Base-by-base conservation (phyloP, 163 green algal species). In the Chlamydomonas reinhardtii region DNA sequence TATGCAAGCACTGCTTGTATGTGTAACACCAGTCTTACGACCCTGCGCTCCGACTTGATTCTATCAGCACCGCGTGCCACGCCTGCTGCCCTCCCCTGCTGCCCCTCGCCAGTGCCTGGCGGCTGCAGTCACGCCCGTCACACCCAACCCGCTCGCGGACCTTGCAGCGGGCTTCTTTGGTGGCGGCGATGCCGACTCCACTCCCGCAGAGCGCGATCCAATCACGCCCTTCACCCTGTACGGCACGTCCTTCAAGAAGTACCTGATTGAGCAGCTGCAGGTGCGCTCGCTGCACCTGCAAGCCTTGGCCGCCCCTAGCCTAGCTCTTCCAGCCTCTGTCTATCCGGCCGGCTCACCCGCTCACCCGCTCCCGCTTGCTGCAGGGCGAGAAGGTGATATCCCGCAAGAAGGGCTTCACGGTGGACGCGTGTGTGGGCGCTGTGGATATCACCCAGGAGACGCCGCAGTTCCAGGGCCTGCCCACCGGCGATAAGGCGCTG, bases 381-480 rank as follows among this genome's bases (percentile, higher is more conserved):
- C 76, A 85, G 4, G 87, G 90, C 11, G 88, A 94, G 74, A 93
- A 94, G 85, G 82, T 95, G 0, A 62, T 94, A 3, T 82, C 82
- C 0, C 88, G 92, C 22, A 84, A 82, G 17, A 84, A 87, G 20
- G 92, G 92, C 31, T 94, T 94, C 81, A 95, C 92, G 0, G 91
- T 93, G 17, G 69, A 91, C 48, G 86, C 85, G 4, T 95, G 92
- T 69, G 78, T 89, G 1, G 79, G 69, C 15, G 88, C 82, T 2
- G 82, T 94, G 24, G 43, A 83, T 27, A 85, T 83, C 56, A 65
- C 66, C 25, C 24, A 89, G 39, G 88, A 93, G 73, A 91, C 80
- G 9, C 91, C 92, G 3, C 70, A 83, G 66, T 92, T 93, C 79
- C 87, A 93, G 54, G 81, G 81, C 15, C 74, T 94, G 14, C 76